Base-by-base conservation (phyloP, 495 filamentous ascomycete genomes). In the Trichoderma erinaceum region DNA sequence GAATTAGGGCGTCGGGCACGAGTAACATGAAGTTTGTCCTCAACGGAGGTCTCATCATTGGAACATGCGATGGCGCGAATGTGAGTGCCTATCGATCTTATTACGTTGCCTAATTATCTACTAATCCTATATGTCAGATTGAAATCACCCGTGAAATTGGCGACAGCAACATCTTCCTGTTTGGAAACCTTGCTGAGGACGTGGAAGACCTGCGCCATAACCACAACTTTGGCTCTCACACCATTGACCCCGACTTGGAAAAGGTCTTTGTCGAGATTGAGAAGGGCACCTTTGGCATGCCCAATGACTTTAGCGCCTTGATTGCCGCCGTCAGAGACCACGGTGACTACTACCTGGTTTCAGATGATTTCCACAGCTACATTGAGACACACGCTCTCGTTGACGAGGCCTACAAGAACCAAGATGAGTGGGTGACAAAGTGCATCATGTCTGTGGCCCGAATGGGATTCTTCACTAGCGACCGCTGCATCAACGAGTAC, bases 21-120 rank as follows among this genome's bases (percentile, higher is more conserved):
- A 85, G 83, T 70, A 98, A 98, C 86, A 99, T 99, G 95, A 99
- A 99, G 77, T 99, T 99, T 73, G 94, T 97, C 15, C 82, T 99
- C 72, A 99, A 98, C 73, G 95, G 95, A 68, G 95, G 95, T 52
- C 80, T 99, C 68, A 96, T 99, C 70, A 98, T 99, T 68, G 95
- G 95, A 74, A 99, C 95, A 46, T 97, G 93, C 76, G 95, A 99
- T 73, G 95, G 95, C 74, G 95, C 95, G 67, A 99, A 99, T 71
- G 93, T 96, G 83, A 85, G 89, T 1, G 3, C 41, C 38, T 16
- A 23, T 29, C 16, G 35, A 25, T 4, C 64, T 16, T 43, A 2
- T 1, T 11, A 15, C 41, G 18, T 23, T 48, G 16, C n/a, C 18
- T 50, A 48, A 8, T 48, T 25, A 21, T 12, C n/a, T 16, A 11